Conservation (phyloP, 2,329 filamentous ascomycete species). For the Pezizomycotina sp. region DNA sequence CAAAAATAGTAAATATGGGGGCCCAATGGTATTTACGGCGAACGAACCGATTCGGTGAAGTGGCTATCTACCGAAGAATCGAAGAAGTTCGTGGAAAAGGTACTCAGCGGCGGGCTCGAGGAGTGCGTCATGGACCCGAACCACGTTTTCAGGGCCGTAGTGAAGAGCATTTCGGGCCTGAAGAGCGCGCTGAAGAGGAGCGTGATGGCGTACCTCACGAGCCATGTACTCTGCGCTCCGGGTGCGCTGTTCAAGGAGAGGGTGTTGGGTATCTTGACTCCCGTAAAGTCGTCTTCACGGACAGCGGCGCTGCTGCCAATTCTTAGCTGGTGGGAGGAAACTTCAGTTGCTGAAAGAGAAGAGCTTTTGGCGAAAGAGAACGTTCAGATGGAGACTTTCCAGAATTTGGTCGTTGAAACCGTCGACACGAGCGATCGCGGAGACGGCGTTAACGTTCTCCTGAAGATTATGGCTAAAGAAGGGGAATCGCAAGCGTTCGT, state of each 20-base stretch:
- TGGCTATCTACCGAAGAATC: slow-evolving; percentile 44
- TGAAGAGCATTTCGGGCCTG: slow-evolving; percentile 43
- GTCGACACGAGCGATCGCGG: slow-evolving; percentile 39
- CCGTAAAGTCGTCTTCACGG: slow-evolving; percentile 55
- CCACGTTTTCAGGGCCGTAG: slow-evolving; percentile 50
- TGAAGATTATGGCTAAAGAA: slow-evolving; percentile 29
- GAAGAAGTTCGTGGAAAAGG: slow-evolving; percentile 44
- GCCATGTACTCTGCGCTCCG: slow-evolving; percentile 54
- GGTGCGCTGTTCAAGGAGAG: slow-evolving; percentile 51
- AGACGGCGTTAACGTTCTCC: slow-evolving; percentile 40
- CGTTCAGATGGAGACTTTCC: slow-evolving; percentile 34
- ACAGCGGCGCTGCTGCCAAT: slow-evolving; percentile 61
- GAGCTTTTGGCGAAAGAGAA: slow-evolving; percentile 33
- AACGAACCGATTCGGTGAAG: slow-evolving; percentile 34
- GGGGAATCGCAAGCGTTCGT: slow-evolving; percentile 10
- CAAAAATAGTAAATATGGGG: slow-evolving; percentile 21
- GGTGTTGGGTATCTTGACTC: slow-evolving; percentile 55
- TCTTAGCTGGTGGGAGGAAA: slow-evolving; percentile 49
- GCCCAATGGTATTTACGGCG: slow-evolving; percentile 14
- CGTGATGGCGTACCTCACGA: slow-evolving; percentile 55
- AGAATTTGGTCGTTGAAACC: slow-evolving; percentile 38
- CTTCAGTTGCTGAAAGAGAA: slow-evolving; percentile 38
- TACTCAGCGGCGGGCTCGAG: slow-evolving; percentile 61
- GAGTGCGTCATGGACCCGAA: slow-evolving; percentile 68
- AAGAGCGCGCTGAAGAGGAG: slow-evolving; percentile 31